Conservation (phyloP, 78 protist genomes). For the Polysphondylium violaceum region DNA sequence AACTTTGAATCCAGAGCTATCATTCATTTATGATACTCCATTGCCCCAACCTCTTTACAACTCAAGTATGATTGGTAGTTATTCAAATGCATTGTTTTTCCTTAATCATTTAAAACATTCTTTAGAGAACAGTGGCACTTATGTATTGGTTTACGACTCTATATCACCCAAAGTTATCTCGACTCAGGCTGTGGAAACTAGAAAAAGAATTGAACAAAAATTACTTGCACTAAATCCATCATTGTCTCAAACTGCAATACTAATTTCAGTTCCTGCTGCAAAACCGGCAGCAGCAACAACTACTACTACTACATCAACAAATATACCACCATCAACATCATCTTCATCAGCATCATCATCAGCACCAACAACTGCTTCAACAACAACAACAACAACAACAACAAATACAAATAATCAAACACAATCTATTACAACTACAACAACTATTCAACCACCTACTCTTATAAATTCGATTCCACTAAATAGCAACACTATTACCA, state of each 20-base stretch:
- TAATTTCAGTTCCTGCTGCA: too few relatives aligned
- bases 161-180: background rate
- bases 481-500: too few relatives aligned
- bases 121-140: background rate
- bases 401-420: background rate
- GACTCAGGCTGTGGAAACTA: background rate
- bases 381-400: background rate
- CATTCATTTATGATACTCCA: constrained; percentile 10
- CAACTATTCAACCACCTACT: background rate
- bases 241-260: too few relatives aligned
- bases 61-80: background rate
- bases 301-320: too few relatives aligned
- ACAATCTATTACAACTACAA: background rate
- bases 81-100: background rate
- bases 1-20: background rate
- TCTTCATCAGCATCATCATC: background rate
- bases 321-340: background rate
- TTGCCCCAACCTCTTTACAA: constrained; percentile 2
- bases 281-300: too few relatives aligned
- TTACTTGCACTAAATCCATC: too few relatives aligned
- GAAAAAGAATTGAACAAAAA: constrained; percentile 1
- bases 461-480: too few relatives aligned
- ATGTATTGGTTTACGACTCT: background rate
- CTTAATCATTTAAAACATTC: constrained; percentile 4
- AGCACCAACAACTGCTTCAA: background rate